These are phyloP conservation scores for Chalara sp. DNA, from an alignment of 2,329 filamentous ascomycete species.

Conservation along the genomic window DNA sequence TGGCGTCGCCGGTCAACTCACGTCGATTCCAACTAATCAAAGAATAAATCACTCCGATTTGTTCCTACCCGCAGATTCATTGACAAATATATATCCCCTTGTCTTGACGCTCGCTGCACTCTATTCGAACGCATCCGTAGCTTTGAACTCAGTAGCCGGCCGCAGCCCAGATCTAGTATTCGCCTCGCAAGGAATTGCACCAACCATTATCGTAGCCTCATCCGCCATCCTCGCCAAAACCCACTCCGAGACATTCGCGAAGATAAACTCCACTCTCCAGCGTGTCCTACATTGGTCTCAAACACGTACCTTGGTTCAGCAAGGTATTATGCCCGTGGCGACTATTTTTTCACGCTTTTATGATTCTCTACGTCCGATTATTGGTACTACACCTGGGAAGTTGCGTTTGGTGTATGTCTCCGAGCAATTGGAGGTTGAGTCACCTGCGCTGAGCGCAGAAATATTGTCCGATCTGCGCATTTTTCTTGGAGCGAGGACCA, in stretches of 20 bases:
- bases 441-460: constrained; percentile 58
- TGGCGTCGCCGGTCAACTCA: constrained; percentile 72
- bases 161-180: constrained; percentile 63
- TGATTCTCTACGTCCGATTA: constrained; percentile 47
- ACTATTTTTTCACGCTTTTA: constrained; percentile 57
- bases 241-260: constrained; percentile 54
- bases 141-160: constrained; percentile 82
- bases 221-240: constrained; percentile 65
- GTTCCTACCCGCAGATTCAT: constrained; percentile 76
- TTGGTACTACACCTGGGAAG: constrained; percentile 61
- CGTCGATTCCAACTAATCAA: constrained; percentile 67
- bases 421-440: constrained; percentile 58
- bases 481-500: constrained; percentile 70
- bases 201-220: constrained; percentile 76
- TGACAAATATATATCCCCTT: constrained; percentile 74
- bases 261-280: constrained; percentile 55
- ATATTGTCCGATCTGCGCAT: constrained; percentile 76
- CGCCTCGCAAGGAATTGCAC: constrained; percentile 67
- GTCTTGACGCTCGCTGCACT: constrained; percentile 75
- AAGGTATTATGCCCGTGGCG: constrained; percentile 67
- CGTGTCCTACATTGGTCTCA: constrained; percentile 66
- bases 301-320: constrained; percentile 57
- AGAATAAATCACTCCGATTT: constrained; percentile 69
- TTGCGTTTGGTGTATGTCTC: constrained; percentile 77
- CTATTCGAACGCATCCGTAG: constrained; percentile 76